These are phyloP conservation scores for Nothophoma quercina DNA, from an alignment of 2,329 filamentous ascomycete genomes.

Conservation along the genomic window DNA sequence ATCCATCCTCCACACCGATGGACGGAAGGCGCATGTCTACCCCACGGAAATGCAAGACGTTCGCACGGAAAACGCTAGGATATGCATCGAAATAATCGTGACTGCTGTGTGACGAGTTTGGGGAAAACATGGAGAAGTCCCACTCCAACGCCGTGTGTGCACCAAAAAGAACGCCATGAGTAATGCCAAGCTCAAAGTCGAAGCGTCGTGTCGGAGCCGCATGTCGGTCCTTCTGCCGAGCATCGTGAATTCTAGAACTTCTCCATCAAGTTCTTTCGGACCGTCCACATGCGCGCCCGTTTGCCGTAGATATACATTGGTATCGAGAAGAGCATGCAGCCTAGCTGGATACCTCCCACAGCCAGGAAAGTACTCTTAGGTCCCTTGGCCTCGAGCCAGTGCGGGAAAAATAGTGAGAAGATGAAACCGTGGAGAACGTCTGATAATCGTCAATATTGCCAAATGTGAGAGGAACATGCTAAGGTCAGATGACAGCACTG, in stretches of 20 bases:
- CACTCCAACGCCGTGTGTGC: slow-evolving; percentile 4
- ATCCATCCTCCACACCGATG: neutral
- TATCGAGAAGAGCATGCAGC: slow-evolving; percentile 75
- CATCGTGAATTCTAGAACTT: slow-evolving; percentile 60
- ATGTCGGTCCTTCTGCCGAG: neutral
- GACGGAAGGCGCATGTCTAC: slow-evolving; percentile 5
- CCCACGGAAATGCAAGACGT: slow-evolving; percentile 4
- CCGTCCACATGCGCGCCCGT: slow-evolving; percentile 91
- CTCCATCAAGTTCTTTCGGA: slow-evolving; percentile 85
- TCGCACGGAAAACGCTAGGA: neutral
- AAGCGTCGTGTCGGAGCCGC: slow-evolving; percentile 8
- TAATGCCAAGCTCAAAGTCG: slow-evolving; percentile 19
- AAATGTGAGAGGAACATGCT: no score
- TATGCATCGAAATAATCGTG: neutral
- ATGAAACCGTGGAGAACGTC: slow-evolving; percentile 88
- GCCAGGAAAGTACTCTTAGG: slow-evolving; percentile 80
- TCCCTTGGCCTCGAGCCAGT: slow-evolving; percentile 79
- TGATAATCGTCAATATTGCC: slow-evolving; percentile 25
- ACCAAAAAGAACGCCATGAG: slow-evolving; percentile 13
- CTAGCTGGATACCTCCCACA: slow-evolving; percentile 85
- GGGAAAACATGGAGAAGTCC: slow-evolving; percentile 16
- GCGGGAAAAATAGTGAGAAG: slow-evolving; percentile 75
- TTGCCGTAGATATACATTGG: slow-evolving; percentile 97
- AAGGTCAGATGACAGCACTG: neutral
- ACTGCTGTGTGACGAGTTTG: slow-evolving; percentile 1